A percentile compares a stretch with the other conserved stretches of the same genome.
Conservation (phyloP, 2,329 filamentous ascomycete species). For the Trichocomaceae sp. region DNA sequence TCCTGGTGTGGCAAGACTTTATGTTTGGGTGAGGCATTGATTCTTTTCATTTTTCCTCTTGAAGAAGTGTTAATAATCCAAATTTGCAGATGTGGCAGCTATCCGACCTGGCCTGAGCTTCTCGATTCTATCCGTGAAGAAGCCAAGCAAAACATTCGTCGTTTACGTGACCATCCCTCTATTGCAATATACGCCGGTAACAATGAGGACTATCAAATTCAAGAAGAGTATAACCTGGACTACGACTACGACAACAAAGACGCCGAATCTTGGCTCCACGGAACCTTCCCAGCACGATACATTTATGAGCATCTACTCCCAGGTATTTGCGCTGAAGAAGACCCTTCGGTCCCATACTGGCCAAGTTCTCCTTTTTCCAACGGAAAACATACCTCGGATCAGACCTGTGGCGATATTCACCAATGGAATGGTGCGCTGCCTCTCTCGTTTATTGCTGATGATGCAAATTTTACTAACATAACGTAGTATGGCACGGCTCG, state of each 20-base stretch:
- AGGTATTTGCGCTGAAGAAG: slow-evolving; percentile 62
- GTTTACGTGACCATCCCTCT: slow-evolving; percentile 69
- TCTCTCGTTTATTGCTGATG: neutral
- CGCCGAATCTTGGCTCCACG: slow-evolving; percentile 61
- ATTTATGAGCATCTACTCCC: slow-evolving; percentile 75
- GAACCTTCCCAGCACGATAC: slow-evolving; percentile 71
- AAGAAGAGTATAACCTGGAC: slow-evolving; percentile 59
- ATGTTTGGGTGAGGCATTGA: slow-evolving; percentile 57
- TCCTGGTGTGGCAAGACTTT: slow-evolving; percentile 73
- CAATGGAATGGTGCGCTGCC: slow-evolving; percentile 63
- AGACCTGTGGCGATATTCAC: slow-evolving; percentile 75
- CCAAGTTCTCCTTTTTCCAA: slow-evolving; percentile 54
- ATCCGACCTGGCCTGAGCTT: slow-evolving; percentile 53
- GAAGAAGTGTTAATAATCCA: slow-evolving; percentile 55
- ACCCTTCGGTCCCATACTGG: slow-evolving; percentile 46
- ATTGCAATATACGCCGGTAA: slow-evolving; percentile 79
- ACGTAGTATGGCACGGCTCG: slow-evolving; percentile 67
- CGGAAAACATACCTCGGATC: slow-evolving; percentile 56
- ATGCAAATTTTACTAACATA: neutral
- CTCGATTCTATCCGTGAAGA: slow-evolving; percentile 57
- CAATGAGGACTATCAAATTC: slow-evolving; percentile 80
- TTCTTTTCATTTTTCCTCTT: slow-evolving; percentile 58
- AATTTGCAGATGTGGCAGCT: slow-evolving; percentile 65
- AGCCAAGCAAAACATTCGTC: slow-evolving; percentile 51
- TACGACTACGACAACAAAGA: slow-evolving; percentile 64